Evolutionary conservation across 768 basidiomycete genomes (phyloP), one percentile per base, ranked within the genome.

Genomic region (Lactarius evosmus): DNA sequence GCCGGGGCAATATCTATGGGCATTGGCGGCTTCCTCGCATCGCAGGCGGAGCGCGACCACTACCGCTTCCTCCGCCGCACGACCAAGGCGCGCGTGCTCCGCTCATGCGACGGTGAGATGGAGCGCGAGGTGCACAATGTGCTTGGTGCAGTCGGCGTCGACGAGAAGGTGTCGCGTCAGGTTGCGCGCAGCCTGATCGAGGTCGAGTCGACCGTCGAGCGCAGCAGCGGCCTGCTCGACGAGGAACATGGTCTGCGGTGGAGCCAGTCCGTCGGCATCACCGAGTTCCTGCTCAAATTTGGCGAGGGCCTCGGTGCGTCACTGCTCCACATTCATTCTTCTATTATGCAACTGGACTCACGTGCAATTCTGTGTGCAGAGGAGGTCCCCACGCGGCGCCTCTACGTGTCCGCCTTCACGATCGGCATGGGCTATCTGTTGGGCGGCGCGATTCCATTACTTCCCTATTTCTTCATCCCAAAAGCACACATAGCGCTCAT

Each of bases 1-100:
- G 93, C 95, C 1, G 97, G 97, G 7, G 92, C 95, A 14, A 91
- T 98, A 52, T 94, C 91, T 2, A 99, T 99, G 96, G 97, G 97
- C 65, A 91, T 99, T 44, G 97, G 97, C 58, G 96, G 96, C 22
- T 98, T 96, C 82, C 87, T 99, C 55, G 95, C 95, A 3, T 94
- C 95, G 1, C 93, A 99, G 75, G 89, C 96, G 33, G 97, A 99
- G 75, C 88, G 95, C 52, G 96, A 98, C 73, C 91, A 97, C 75
- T 95, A 89, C 73, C 89, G 87, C 52, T 97, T 90, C 76, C 83
- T 89, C 33, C 84, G 80, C 32, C 80, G 83, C 41, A 83, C 86
- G 65, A 95, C 93, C 11, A 79, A 86, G 49, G 82, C 87, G 19
- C 87, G 95, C 33, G 95, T 98, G n/a, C 73, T 82, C 3, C 86